Evolutionary conservation across 2,329 filamentous ascomycete species (phyloP), one percentile per base, ranked within the genome.

Genomic region (Pseudomassariella vexata): DNA sequence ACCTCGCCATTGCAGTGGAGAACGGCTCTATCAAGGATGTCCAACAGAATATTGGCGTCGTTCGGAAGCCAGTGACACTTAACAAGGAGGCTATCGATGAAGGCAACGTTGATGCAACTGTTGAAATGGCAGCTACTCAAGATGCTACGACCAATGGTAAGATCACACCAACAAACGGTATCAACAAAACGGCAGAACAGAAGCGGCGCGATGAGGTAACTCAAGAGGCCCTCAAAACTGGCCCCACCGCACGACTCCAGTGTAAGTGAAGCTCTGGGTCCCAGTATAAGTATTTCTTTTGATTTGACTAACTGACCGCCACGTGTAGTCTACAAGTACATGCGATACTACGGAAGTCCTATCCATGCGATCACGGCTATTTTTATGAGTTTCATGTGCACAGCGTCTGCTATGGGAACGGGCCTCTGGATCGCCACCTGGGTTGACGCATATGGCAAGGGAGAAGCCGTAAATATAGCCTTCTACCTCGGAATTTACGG

Each of bases 401-500:
- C 66, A 23, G 48, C 60, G 5, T 57, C 59, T 17, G 60, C 58
- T 24, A 59, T 72, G 28, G 57, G 53, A 5, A 60, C 61, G 3
- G 60, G 59, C 5, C 48, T 68, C 19, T 74, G 70, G 68, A 55
- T 74, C 19, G 66, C 68, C 0, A 50, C 69, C 18, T 74, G 70
- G 70, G 67, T 73, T 1, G 66, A 69, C n/a, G 67, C 67, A 2
- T 68, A 68, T 36, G 56, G 55, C 19, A 53, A 58, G n/a, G 51
- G 62, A 6, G 56, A 60, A 6, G 59, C 64, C 11, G 55, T 65
- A 19, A 55, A 68, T 24, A 55, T 68, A 23, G 57, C 53, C 18
- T 76, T 66, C 43, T 77, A 76, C 39, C 56, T 77, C 34, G 63
- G 63, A 2, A 62, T 77, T 9, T 78, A 73, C 35, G 63, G 66